Evolutionary conservation across 2,329 filamentous ascomycete species (phyloP).

Genomic region (Whalleya microplaca): DNA sequence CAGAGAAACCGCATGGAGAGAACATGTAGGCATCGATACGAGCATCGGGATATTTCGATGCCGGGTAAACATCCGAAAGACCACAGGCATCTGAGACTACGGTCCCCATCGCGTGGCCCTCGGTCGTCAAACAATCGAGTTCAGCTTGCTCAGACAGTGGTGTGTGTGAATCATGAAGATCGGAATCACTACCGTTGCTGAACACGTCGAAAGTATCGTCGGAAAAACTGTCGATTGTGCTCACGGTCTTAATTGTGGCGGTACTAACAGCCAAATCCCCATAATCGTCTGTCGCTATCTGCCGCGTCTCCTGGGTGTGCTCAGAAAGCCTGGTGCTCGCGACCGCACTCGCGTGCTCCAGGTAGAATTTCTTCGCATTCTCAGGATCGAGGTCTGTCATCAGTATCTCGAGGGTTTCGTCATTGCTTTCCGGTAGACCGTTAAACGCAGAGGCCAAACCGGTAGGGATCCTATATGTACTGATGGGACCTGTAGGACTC

Average conservation of each 20-base stretch:
- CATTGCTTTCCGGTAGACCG: conserved; percentile 54
- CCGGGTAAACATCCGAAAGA: conserved; percentile 85
- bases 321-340: conserved; percentile 79
- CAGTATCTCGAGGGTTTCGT: conserved; percentile 77
- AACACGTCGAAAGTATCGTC: conserved; percentile 80
- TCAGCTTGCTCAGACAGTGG: conserved; percentile 62
- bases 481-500: conserved; percentile 38
- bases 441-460: conserved; percentile 44
- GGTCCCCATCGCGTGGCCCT: conserved; percentile 91
- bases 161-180: conserved; percentile 59
- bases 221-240: conserved; percentile 42
- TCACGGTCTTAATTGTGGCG: conserved; percentile 41
- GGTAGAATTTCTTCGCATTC: conserved; percentile 72
- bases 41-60: conserved; percentile 84
- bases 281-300: conserved; percentile 61
- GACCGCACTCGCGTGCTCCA: conserved; percentile 80
- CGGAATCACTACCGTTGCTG: conserved; percentile 62
- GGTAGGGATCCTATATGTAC: conserved; percentile 61
- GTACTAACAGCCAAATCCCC: conserved; percentile 60
- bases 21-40: conserved; percentile 96
- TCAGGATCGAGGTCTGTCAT: conserved; percentile 73
- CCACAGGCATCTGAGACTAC: conserved; percentile 91
- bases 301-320: conserved; percentile 66
- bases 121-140: conserved; percentile 79
- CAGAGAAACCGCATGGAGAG: conserved; percentile 94